These are phyloP conservation scores for Chamaecyparis obtusa DNA, from an alignment of 75 land plant species.

Conservation along the genomic window DNA sequence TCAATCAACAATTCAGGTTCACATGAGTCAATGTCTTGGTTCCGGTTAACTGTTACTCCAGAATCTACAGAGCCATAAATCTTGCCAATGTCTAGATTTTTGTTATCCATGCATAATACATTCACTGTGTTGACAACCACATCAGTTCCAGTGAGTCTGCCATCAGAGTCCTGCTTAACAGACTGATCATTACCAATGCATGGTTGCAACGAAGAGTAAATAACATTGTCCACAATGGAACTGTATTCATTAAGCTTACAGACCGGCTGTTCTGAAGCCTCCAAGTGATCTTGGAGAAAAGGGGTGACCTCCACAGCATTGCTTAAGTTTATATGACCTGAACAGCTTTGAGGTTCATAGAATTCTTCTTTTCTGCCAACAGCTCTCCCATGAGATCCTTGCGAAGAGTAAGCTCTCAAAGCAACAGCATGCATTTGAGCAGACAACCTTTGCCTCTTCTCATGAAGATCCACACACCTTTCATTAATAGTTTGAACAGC, in stretches of 20 bases:
- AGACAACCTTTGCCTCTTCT: constrained; percentile 46
- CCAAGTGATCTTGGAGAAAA: constrained; percentile 6
- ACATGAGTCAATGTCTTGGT: not conserved
- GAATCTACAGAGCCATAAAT: not conserved
- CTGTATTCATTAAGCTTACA: constrained; percentile 20
- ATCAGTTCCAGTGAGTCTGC: not conserved
- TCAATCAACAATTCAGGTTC: not conserved
- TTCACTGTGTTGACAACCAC: not conserved
- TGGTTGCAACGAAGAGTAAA: not conserved
- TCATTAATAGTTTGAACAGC: constrained; percentile 61
- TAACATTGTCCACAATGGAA: not conserved
- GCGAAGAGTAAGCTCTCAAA: constrained; percentile 22
- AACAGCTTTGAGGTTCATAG: constrained; percentile 11
- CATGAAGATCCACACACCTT: constrained; percentile 54
- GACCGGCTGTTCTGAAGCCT: constrained; percentile 10
- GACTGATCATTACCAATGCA: not conserved
- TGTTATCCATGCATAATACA: not conserved
- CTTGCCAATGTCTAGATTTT: not conserved
- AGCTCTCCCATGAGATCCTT: constrained; percentile 24
- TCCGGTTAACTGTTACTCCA: not conserved
- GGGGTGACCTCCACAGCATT: constrained; percentile 2
- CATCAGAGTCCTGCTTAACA: not conserved
- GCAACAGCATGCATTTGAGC: constrained; percentile 37
- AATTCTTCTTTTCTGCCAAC: constrained; percentile 13
- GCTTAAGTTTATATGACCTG: constrained; percentile 9